Evolutionary conservation across 179 eudicot species (phyloP), one percentile per base, ranked within the genome.

Genomic region (Silene vulgaris): DNA sequence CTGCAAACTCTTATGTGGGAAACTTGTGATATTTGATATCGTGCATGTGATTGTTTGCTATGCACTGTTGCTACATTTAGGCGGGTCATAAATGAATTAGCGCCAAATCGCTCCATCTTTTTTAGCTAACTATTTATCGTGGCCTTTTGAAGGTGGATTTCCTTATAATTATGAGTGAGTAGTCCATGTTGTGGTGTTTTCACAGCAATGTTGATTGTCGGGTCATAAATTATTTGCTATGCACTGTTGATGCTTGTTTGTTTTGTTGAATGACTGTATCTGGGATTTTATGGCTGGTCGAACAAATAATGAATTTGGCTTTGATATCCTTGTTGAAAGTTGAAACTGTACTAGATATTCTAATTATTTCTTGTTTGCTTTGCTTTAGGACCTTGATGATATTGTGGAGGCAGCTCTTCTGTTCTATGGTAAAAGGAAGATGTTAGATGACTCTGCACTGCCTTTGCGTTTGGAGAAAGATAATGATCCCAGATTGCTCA

Each of bases 401-500:
- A 75, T 95, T 50, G 91, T 95, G 67, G 97, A 86, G 86, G 99
- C 99, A 74, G 95, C 99, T 40, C 92, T 95, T 78, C 63, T 77
- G 5, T 92, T 79, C 79, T 95, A 95, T 85, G 93, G 96, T 75
- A 71, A 74, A 72, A 87, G 80, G 80, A 92, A 84, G 62, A 59
- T 92, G 75, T 78, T 95, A 85, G 90, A 89, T 74, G 86, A 65
- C 75, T 82, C 82, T 74, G 86, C 93, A 13, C 84, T 95, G 78
- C 99, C 99, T 5, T 79, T 90, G 90, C 85, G 82, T 65, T 77
- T 95, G 89, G 99, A 95, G 88, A 92, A 85, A 82, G 93, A 92
- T 76, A 95, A 92, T 76, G 97, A 95, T 87, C 97, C 95, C 35
- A 87, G 95, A n/a, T 79, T 95, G 71, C 69, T 88, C 78, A 84